Evolutionary conservation across 1,284 basidiomycete species (phyloP), one percentile per base, ranked within the genome.

Genomic region (Amylostereum areolatum): DNA sequence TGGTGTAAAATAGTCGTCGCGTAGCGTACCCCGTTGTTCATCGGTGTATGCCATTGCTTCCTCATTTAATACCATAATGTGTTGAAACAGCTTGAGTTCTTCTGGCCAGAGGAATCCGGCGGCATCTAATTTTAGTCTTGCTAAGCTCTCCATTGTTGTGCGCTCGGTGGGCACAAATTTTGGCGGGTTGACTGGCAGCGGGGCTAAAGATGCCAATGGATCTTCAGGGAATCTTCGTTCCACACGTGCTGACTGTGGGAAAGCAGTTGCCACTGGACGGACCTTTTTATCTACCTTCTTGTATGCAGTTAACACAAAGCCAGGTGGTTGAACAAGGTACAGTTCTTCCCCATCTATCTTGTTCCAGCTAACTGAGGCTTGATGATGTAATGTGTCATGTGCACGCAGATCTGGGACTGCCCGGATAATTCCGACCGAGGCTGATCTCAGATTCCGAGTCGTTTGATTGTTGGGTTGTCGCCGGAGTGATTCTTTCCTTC

Each of bases 31-130:
- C 18, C 60, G 47, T 46, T 72, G 64, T 0, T 43, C 30, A 35
- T 71, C 63, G 7, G 58, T 48, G 68, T 63, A 71, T 6, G 68
- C 62, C 31, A 69, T 65, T 0, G 46, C 64, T 4, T 52, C 37
- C 8, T 65, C 51, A 8, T 61, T 54, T 5, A 43, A 6, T 8
- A 39, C 35, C 44, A 64, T 54, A 31, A 64, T 49, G 33, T 61
- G 43, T 36, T 62, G 58, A 28, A 60, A 46, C 0, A 66, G 48
- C 8, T 55, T 49, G 1, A 46, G 9, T 47, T 66, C 59, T 37
- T 57, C 51, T 0, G 47, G 47, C 32, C 27, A 45, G 7, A 57
- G 45, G 32, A 54, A 57, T 1, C 27, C 31, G 8, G 43, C 32
- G 1, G 12, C 7, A 29, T 47, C 42, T 29, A 48, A 7, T 5